Percentiles rank a stretch among this genome's conserved stretches.
These are phyloP conservation scores for Aspergillus fijiensis DNA, from an alignment of 2,329 filamentous ascomycete genomes.

Conservation along the genomic window DNA sequence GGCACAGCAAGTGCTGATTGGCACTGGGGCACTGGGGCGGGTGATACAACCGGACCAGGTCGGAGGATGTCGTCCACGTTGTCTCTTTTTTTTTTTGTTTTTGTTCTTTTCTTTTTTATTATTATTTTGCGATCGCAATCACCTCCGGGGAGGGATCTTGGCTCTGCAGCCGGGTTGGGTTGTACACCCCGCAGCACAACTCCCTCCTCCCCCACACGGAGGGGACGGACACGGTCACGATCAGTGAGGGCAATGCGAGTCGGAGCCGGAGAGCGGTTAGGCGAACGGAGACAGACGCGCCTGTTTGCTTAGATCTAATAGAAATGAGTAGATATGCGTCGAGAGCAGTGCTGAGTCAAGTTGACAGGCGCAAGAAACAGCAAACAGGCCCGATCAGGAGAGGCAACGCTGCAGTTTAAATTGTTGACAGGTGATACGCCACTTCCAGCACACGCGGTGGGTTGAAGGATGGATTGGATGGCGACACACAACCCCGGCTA, in stretches of 20 bases:
- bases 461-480: neutral
- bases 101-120: too few species aligned
- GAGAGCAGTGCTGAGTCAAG: neutral
- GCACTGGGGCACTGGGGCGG: conserved; percentile 10
- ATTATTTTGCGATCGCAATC: conserved; percentile 13
- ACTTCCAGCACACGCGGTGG: neutral
- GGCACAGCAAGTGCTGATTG: conserved; percentile 14
- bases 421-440: neutral
- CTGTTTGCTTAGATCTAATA: too few species aligned
- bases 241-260: neutral
- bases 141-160: conserved; percentile 14
- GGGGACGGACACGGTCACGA: neutral
- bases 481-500: neutral
- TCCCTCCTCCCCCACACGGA: conserved; percentile 20
- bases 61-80: conserved; percentile 20
- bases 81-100: neutral
- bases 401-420: neutral
- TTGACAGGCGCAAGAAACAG: neutral
- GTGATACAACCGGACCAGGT: conserved; percentile 5
- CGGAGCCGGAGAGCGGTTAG: neutral
- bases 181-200: conserved; percentile 21
- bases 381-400: neutral
- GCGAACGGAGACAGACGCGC: neutral
- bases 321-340: neutral
- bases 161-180: conserved; percentile 17